Conservation (phyloP, 2,329 filamentous ascomycete genomes). For the Colletotrichum graminicola region DNA sequence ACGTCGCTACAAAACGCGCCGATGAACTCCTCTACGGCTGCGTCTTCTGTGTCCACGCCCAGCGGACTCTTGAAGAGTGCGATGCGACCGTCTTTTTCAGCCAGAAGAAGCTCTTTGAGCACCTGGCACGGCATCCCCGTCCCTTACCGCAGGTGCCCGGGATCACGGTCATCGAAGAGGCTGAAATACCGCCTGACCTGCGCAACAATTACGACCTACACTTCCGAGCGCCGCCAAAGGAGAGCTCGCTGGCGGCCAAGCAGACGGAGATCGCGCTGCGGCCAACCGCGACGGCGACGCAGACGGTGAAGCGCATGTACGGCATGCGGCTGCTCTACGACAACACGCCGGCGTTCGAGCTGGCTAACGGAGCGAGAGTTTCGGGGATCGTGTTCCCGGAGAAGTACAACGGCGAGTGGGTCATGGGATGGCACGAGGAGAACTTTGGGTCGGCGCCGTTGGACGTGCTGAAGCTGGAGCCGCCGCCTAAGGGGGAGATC, state of each 20-base stretch:
- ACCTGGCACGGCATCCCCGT: conserved; percentile 65
- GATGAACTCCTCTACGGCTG: conserved; percentile 68
- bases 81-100: conserved; percentile 70
- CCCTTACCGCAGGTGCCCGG: conserved; percentile 64
- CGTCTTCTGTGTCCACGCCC: conserved; percentile 64
- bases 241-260: conserved; percentile 59
- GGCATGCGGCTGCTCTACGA: conserved; percentile 61
- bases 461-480: conserved; percentile 62
- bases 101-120: conserved; percentile 64
- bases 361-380: conserved; percentile 62
- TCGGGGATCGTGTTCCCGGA: conserved; percentile 64
- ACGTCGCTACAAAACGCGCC: conserved; percentile 61
- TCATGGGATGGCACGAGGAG: conserved; percentile 69
- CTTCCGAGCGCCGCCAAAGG: conserved; percentile 55
- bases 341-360: conserved; percentile 59
- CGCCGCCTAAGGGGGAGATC: conserved; percentile 60
- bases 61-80: conserved; percentile 63
- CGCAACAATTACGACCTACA: conserved; percentile 67
- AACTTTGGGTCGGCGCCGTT: conserved; percentile 62
- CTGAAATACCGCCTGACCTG: conserved; percentile 54
- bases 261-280: conserved; percentile 55
- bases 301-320: conserved; percentile 61
- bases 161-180: conserved; percentile 61
- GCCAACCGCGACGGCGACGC: conserved; percentile 60
- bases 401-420: conserved; percentile 68